Percentiles rank a stretch among this genome's conserved stretches.
phyloP scores from a whole-genome alignment of 2,329 filamentous ascomycete genomes.

The Ophidiomyces ophidiicola region DNA sequence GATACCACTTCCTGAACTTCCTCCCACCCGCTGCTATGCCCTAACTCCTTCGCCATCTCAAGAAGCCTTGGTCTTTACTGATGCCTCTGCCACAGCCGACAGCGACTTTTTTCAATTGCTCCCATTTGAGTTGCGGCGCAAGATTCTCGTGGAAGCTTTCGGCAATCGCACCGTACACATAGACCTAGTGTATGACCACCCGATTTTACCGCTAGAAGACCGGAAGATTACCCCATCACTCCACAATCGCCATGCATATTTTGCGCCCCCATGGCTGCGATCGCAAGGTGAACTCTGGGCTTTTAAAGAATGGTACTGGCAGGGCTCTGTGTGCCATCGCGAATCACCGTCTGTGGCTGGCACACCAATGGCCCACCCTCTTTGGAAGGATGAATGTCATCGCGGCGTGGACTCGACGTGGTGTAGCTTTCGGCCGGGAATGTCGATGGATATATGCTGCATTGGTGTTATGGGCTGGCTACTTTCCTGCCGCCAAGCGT shows the following conservation, averaged over 20 bases:
- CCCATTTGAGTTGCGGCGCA: slow-evolving; percentile 20
- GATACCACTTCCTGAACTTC: background rate
- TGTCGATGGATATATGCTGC: slow-evolving; percentile 2
- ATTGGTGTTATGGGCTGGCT: slow-evolving; percentile 26
- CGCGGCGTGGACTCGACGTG: background rate
- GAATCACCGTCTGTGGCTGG: background rate
- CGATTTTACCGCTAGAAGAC: background rate
- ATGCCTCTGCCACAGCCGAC: background rate
- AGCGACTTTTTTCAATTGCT: slow-evolving; percentile 15
- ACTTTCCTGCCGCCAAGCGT: slow-evolving; percentile 23
- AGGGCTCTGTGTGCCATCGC: slow-evolving; percentile 8
- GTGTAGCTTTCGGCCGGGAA: slow-evolving; percentile 1
- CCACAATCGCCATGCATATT: background rate
- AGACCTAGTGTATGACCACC: slow-evolving; percentile 5
- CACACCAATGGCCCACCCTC: background rate
- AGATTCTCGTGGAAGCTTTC: slow-evolving; percentile 15
- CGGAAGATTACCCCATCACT: background rate
- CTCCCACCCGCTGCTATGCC: background rate
- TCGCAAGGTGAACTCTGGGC: too few relatives aligned
- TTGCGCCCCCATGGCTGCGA: too few relatives aligned
- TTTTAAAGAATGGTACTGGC: slow-evolving; percentile 8
- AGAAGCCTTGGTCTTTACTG: background rate
- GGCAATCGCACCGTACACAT: slow-evolving; percentile 6
- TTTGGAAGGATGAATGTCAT: slow-evolving; percentile 1
- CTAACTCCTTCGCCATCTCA: slow-evolving; percentile 1